Evolutionary conservation across 202 grass and related monocot genomes (phyloP).

Genomic region (Digitaria exilis): DNA sequence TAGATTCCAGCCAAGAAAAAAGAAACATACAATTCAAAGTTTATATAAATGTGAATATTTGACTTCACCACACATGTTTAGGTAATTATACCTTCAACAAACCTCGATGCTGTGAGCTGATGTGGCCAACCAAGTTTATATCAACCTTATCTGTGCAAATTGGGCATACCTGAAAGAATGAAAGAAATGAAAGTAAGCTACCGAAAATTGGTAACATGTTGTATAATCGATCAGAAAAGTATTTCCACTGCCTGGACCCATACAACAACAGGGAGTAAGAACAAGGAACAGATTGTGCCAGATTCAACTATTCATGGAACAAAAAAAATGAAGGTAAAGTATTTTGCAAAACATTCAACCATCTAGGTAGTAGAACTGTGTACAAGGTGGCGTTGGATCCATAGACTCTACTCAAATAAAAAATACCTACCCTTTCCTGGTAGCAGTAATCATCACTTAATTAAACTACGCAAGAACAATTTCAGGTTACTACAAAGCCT

Average conservation of each 20-base stretch:
- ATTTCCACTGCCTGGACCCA: background rate
- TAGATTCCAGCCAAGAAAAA: background rate
- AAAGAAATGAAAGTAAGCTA: conserved; percentile 16
- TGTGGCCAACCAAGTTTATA: conserved; percentile 63
- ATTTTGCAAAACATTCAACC: background rate
- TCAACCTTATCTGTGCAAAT: conserved; percentile 62
- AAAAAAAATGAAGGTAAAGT: background rate
- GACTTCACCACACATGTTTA: background rate
- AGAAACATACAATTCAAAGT: background rate
- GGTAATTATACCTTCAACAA: conserved; percentile 77
- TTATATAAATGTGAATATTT: conserved; percentile 26
- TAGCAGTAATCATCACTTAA: background rate
- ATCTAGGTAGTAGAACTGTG: background rate
- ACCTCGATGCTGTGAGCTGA: conserved; percentile 59
- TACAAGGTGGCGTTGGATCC: background rate
- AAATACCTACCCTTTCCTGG: background rate
- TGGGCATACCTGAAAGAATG: conserved; percentile 66
- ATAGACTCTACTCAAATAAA: background rate
- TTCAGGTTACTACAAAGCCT: background rate
- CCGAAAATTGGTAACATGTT: background rate
- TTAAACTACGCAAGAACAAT: background rate
- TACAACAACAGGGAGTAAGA: background rate
- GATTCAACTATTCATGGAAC: background rate
- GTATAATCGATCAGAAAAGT: background rate
- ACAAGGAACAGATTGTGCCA: background rate